phyloP scores from a whole-genome alignment of 164 flowering plant genomes.

The Umbilicus rupestris region DNA sequence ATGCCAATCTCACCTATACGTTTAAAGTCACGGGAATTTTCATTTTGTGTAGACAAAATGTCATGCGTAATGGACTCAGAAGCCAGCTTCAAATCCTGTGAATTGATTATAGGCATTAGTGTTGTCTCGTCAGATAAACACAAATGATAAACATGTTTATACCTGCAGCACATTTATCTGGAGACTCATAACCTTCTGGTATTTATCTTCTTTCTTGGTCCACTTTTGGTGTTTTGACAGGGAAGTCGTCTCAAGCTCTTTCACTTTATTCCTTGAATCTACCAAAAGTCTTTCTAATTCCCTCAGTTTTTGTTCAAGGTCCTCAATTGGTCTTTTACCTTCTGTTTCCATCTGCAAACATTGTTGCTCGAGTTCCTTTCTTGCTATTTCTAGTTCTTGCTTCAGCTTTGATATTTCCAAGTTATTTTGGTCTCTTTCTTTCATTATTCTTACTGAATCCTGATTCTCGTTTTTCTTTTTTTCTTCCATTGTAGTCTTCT shows the following conservation, averaged over 20 bases:
- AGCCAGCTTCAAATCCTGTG: slow-evolving; percentile 54
- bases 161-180: slow-evolving; percentile 55
- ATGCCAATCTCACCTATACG: slow-evolving; percentile 39
- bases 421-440: slow-evolving; percentile 42
- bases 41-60: slow-evolving; percentile 29
- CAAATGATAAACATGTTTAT: not conserved
- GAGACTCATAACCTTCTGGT: slow-evolving; percentile 30
- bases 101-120: not conserved
- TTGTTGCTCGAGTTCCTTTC: slow-evolving; percentile 35
- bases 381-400: slow-evolving; percentile 49
- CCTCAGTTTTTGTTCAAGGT: slow-evolving; percentile 36
- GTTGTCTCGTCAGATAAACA: not conserved
- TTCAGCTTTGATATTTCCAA: slow-evolving; percentile 36
- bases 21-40: slow-evolving; percentile 43
- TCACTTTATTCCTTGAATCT: slow-evolving; percentile 44
- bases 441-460: slow-evolving; percentile 36
- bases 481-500: slow-evolving; percentile 55
- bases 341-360: slow-evolving; percentile 43
- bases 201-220: slow-evolving; percentile 42
- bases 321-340: slow-evolving; percentile 29
- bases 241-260: slow-evolving; percentile 44
- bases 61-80: slow-evolving; percentile 59
- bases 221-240: slow-evolving; percentile 35
- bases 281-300: slow-evolving; percentile 44
- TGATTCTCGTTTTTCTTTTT: slow-evolving; percentile 49